Evolutionary conservation across 1,284 basidiomycete genomes (phyloP), one percentile per base, ranked within the genome.

Genomic region (Tremellales sp.): DNA sequence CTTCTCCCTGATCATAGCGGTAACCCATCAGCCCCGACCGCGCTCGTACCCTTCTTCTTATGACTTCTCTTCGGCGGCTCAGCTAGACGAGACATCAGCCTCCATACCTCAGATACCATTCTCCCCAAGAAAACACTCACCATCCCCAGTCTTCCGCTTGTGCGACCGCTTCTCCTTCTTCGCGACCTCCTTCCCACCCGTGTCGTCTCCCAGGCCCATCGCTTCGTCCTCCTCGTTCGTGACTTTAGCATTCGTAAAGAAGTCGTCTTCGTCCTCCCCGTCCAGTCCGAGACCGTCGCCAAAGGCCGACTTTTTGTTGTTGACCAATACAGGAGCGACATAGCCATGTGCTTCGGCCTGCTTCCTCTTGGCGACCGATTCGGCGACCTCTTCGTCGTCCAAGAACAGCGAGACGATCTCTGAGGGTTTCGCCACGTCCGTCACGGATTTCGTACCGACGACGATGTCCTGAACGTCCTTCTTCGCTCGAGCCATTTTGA

Each of bases 381-480:
- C 71, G 21, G 71, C 71, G 2, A 72, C 57, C 39, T 72, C 69
- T 51, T 97, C 92, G 65, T 98, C 94, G 69, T 93, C 94, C 63
- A 99, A 81, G 48, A 99, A 78, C 47, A 99, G 74, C 53, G 92
- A 91, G 7, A 97, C 93, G 50, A 99, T 97, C 71, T 99, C 95
- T 74, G 91, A 93, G 24, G 92, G 89, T 71, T 92, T 95, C 35
- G 91, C 85, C 48, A 89, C 87, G 54, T 95, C 85, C 18, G 86
- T 84, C 70, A 97, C 84, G 50, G 82, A 91, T 75, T 97, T 97
- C 75, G 89, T 93, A 49, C 95, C 95, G 13, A 98, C 95, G 52
- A 99, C 95, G 55, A 98, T 95, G 66, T 99, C 95, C 82, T 98
- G 95, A 7, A 95, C 90, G 66, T 94, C 90, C 81, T 94, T 94